phyloP scores from a whole-genome alignment of 164 flowering plant genomes.

The Akebia trifoliata region DNA sequence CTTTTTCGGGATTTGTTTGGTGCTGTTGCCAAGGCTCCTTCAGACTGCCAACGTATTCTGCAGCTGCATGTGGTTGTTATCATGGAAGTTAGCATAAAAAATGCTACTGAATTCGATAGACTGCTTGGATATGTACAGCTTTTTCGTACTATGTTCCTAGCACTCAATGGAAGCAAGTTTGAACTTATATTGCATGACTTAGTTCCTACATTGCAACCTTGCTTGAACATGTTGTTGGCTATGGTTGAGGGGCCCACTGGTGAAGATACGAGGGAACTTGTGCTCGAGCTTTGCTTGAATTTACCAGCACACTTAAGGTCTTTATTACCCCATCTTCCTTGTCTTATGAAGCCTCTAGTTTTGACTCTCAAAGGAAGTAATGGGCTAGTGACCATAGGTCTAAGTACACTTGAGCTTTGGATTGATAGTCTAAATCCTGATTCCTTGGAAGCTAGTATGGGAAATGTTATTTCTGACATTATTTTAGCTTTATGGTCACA shows the following conservation, averaged over 20 bases:
- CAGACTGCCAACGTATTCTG: constrained; percentile 90
- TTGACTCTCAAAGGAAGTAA: constrained; percentile 85
- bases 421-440: constrained; percentile 98
- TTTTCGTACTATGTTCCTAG: constrained; percentile 87
- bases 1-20: constrained; percentile 82
- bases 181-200: constrained; percentile 80
- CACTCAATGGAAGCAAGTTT: constrained; percentile 89
- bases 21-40: constrained; percentile 82
- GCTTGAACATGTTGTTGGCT: constrained; percentile 82
- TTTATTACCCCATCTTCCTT: constrained; percentile 83
- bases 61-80: constrained; percentile 93
- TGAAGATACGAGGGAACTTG: constrained; percentile 89
- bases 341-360: constrained; percentile 96
- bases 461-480: constrained; percentile 90
- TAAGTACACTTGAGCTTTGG: constrained; percentile 97
- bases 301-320: constrained; percentile 97
- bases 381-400: constrained; percentile 79
- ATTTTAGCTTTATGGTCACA: constrained; percentile 98
- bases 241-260: constrained; percentile 98
- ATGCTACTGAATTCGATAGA: constrained; percentile 81
- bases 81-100: constrained; percentile 92
- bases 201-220: constrained; percentile 72
- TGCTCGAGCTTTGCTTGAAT: constrained; percentile 85
- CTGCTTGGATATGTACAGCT: constrained; percentile 95
- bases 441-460: constrained; percentile 97